These are phyloP conservation scores for Boletus reticulatus DNA, from an alignment of 768 basidiomycete species.

Conservation along the genomic window DNA sequence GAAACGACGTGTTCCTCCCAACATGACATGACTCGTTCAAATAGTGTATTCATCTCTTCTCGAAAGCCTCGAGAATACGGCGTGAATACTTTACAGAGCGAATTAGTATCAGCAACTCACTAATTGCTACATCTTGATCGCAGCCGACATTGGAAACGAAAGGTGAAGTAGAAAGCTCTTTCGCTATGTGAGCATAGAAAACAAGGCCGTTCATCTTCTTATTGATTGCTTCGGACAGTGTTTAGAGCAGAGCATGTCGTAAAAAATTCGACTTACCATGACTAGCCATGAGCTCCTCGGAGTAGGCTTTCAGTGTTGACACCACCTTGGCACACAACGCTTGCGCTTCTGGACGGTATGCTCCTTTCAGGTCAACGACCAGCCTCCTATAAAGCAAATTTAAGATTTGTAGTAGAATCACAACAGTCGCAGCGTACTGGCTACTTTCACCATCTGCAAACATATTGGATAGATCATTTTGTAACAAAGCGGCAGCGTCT, in stretches of 20 bases:
- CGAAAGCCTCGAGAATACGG: slow-evolving; percentile 45
- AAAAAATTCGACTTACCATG: slow-evolving; percentile 32
- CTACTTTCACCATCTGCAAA: slow-evolving; percentile 40
- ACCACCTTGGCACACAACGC: slow-evolving; percentile 42
- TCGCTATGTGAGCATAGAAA: slow-evolving; percentile 49
- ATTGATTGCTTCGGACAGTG: slow-evolving; percentile 3
- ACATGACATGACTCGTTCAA: slow-evolving; percentile 44
- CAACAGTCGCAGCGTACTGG: slow-evolving; percentile 35
- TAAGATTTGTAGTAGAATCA: background rate
- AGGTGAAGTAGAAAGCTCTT: slow-evolving; percentile 43
- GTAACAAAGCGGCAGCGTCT: slow-evolving; percentile 52
- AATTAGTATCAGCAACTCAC: slow-evolving; percentile 28
- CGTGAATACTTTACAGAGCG: slow-evolving; percentile 3
- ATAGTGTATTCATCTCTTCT: slow-evolving; percentile 38
- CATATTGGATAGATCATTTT: slow-evolving; percentile 54
- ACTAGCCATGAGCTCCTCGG: slow-evolving; percentile 30
- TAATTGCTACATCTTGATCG: slow-evolving; percentile 30
- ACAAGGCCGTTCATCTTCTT: slow-evolving; percentile 35
- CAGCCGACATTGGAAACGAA: slow-evolving; percentile 48
- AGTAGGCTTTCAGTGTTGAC: slow-evolving; percentile 38
- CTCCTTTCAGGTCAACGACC: slow-evolving; percentile 38
- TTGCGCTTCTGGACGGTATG: slow-evolving; percentile 53
- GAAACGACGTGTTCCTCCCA: slow-evolving; percentile 53
- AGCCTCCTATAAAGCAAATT: slow-evolving; percentile 36
- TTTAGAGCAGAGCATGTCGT: background rate